phyloP scores from a whole-genome alignment of 805 yeast genomes.

The Metschnikowia lochheadii region DNA sequence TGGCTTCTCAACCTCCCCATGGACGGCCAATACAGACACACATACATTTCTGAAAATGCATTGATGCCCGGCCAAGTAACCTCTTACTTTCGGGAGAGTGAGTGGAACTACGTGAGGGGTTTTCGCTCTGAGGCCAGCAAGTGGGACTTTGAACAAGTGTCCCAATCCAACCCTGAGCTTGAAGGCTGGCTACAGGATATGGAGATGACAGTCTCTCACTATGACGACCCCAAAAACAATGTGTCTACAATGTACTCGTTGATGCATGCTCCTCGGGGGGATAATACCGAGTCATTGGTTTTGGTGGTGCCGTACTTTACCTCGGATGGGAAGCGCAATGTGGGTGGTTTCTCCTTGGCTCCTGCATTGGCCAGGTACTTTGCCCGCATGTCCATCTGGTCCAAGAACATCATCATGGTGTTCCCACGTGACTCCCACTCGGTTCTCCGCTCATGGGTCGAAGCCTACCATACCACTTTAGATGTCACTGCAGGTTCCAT shows the following conservation, averaged over 20 bases:
- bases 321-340: constrained; percentile 58
- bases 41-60: constrained; percentile 94
- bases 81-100: constrained; percentile 86
- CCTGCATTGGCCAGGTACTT: constrained; percentile 76
- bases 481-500: constrained; percentile 91
- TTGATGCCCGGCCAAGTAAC: constrained; percentile 95
- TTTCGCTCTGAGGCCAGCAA: constrained; percentile 57
- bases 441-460: constrained; percentile 84
- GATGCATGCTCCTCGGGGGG: constrained; percentile 91
- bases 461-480: constrained; percentile 81
- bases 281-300: constrained; percentile 93
- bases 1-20: constrained; percentile 64
- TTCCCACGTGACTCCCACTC: constrained; percentile 67
- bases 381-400: constrained; percentile 87
- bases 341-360: constrained; percentile 75
- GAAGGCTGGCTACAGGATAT: constrained; percentile 60
- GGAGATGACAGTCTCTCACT: constrained; percentile 60
- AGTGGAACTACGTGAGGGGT: constrained; percentile 90
- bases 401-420: constrained; percentile 86
- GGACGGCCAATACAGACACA: constrained; percentile 75
- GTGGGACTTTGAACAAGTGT: constrained; percentile 28
- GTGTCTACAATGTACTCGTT: constrained; percentile 60
- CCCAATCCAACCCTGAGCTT: constrained; percentile 44
- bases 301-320: constrained; percentile 85
- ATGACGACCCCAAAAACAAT: constrained; percentile 26